Evolutionary conservation across 257 asterid genomes (phyloP), one percentile per base, ranked within the genome.

Genomic region (Scutellaria minor): DNA sequence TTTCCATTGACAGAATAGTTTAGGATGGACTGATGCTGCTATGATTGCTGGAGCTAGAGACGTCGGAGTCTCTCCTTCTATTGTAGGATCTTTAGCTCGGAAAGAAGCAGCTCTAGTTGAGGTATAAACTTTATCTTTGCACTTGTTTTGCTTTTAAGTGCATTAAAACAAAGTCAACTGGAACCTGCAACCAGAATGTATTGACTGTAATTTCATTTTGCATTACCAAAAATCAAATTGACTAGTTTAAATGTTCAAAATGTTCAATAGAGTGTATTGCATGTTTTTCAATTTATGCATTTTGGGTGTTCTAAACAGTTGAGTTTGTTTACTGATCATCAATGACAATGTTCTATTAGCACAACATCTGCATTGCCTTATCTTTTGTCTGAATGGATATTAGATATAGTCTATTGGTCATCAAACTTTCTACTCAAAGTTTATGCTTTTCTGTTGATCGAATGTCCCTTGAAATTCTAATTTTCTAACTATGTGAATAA

Each of bases 51-150:
- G 97, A 80, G 97, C 97, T 31, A 85, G 92, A 88, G 99, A 86
- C 68, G 83, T 72, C 61, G 96, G 92, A 31, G 80, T 94, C 46
- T 94, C 99, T 55, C 99, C 99, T 61, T 87, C 99, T 41, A 79
- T 94, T 46, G 90, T 91, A 47, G 97, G 99, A 74, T 83, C 99
- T 18, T 94, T 94, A 85, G 87, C 91, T 66, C 78, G 91, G 72
- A 94, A 91, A 85, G 99, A 94, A 75, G 96, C 97, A 81, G 91
- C 96, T 68, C 85, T 94, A 7, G 97, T 91, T 60, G 96, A 91
- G 99, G 99, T 94, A 77, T 13, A 20, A 5, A 39, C 39, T 24
- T 69, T 65, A n/a, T 53, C 52, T 45, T 14, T 72, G 10, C 65
- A 14, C 57, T 46, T 54, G 41, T 42, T 57, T 75, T 47, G 60